Evolutionary conservation across 768 basidiomycete species (phyloP), one percentile per base, ranked within the genome.

Genomic region (Lyophyllum semitale): DNA sequence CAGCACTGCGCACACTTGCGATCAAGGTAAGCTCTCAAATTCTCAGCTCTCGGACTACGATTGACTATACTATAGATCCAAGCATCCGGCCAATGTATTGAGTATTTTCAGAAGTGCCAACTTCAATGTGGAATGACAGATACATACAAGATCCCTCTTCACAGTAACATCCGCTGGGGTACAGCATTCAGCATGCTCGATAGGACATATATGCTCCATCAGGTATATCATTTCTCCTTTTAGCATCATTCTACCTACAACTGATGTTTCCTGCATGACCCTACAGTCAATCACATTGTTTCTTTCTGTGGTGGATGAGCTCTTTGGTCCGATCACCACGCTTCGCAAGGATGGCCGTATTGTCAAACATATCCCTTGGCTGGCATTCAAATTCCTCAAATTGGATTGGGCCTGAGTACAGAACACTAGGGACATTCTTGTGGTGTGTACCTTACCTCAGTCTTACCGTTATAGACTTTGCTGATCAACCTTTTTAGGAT

Each of bases 401-500:
- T 12, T 4, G 12, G 33, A 35, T 35, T 35, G 33, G 33, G 33
- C 11, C 4, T 3, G 33, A 3, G 33, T 35, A 8, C 4, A 7
- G 13, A 15, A 35, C 11, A 15, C 12, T 13, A 4, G 3, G 13
- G 33, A 35, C 3, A 35, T 35, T 3, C 12, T 35, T 5, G 33
- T 15, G 3, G 33, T 35, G 13, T 12, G 33, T 15, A 32, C 12
- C 30, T 32, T 9, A 35, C 17, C 6, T 13, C 33, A 35, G 12
- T 35, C 17, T 32, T 32, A 7, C 12, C 12, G 30, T 32, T 32
- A 32, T 32, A 7, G 7, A 35, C 11, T 12, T 35, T 30, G 30
- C 30, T 30, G 12, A 30, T 15, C 4, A 17, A 60, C 66, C 25
- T 57, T 60, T 2, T 50, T 69, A 5, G 66, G 68, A 25, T 46